Conservation (phyloP, 1,284 basidiomycete species). For the Ceratobasidium sp. region DNA sequence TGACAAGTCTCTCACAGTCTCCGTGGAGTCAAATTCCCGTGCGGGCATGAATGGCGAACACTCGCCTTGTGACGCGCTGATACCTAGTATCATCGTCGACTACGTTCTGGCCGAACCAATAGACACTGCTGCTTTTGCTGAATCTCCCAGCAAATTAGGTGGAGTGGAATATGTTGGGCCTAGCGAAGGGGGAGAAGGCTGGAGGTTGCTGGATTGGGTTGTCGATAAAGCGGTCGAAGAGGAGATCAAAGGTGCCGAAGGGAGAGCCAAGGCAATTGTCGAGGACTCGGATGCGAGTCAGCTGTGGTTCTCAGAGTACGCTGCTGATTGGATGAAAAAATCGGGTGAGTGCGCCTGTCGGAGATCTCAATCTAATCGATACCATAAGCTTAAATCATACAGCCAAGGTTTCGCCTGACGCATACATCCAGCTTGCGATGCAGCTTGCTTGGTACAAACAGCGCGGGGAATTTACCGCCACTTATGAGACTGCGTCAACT, state of each 20-base stretch:
- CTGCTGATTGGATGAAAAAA: conserved; percentile 89
- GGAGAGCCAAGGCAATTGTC: conserved; percentile 67
- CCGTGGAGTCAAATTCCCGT: conserved; percentile 86
- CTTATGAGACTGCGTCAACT: conserved; percentile 95
- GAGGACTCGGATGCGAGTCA: conserved; percentile 85
- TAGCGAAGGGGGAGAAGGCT: conserved; percentile 51
- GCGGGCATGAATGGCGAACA: conserved; percentile 93
- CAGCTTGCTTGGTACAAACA: conserved; percentile 92
- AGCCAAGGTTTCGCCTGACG: conserved; percentile 86
- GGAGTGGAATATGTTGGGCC: conserved; percentile 33
- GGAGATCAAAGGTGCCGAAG: conserved; percentile 68
- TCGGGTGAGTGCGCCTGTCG: conserved; percentile 59
- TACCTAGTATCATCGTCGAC: conserved; percentile 87
- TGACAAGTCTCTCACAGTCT: conserved; percentile 87
- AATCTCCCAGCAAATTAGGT: conserved; percentile 22
- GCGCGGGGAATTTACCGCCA: conserved; percentile 81
- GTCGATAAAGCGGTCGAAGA: conserved; percentile 66
- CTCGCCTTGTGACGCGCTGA: conserved; percentile 89
- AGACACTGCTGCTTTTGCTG: conserved; percentile 54
- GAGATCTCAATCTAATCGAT: conserved; percentile 13
- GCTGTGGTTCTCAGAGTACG: conserved; percentile 87
- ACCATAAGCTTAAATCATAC: background rate
- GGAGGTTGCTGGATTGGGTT: conserved; percentile 79
- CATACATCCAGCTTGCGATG: conserved; percentile 91
- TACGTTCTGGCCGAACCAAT: conserved; percentile 76